A percentile compares a stretch with the other conserved stretches of the same genome.
Conservation (phyloP, 176 grass and related monocot species). For the Oryza nivara region DNA sequence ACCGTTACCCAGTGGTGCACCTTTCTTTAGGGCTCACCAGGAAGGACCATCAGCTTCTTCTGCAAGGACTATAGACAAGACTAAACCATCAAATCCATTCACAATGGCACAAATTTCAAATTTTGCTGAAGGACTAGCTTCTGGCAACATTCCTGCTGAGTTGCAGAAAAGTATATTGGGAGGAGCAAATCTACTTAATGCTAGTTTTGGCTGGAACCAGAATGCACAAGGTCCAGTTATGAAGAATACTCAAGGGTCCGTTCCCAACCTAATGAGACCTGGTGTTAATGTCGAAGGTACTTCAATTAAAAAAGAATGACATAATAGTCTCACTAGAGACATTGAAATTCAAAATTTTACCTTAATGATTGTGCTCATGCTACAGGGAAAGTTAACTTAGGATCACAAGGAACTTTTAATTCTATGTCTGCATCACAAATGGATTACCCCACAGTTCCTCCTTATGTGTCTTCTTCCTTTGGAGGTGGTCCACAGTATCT, state of each 20-base stretch:
- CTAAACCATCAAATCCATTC: constrained; percentile 58
- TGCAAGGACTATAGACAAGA: constrained; percentile 61
- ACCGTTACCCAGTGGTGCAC: constrained; percentile 52
- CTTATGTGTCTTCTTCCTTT: constrained; percentile 62
- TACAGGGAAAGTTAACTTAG: constrained; percentile 71
- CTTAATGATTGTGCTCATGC: constrained; percentile 41
- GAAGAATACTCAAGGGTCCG: constrained; percentile 71
- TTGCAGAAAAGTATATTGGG: constrained; percentile 73
- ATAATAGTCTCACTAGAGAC: constrained; percentile 18
- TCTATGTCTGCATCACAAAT: constrained; percentile 53
- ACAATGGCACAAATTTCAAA: constrained; percentile 58
- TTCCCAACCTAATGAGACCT: constrained; percentile 59
- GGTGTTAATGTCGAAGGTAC: constrained; percentile 68
- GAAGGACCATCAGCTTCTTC: constrained; percentile 52
- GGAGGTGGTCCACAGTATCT: constrained; percentile 75
- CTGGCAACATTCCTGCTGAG: constrained; percentile 60
- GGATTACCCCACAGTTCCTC: constrained; percentile 48
- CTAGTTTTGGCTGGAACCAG: constrained; percentile 78
- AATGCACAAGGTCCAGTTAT: constrained; percentile 57
- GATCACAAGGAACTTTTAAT: constrained; percentile 62
- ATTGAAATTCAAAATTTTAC: constrained; percentile 31
- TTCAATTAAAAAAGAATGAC: constrained; percentile 35
- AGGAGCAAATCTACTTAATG: constrained; percentile 65
- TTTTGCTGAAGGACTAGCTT: constrained; percentile 68
- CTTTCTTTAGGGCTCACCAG: constrained; percentile 47